A percentile compares a stretch with the other conserved stretches of the same genome.
Conservation (phyloP, 2,329 filamentous ascomycete species). For the Xylaria sp. region DNA sequence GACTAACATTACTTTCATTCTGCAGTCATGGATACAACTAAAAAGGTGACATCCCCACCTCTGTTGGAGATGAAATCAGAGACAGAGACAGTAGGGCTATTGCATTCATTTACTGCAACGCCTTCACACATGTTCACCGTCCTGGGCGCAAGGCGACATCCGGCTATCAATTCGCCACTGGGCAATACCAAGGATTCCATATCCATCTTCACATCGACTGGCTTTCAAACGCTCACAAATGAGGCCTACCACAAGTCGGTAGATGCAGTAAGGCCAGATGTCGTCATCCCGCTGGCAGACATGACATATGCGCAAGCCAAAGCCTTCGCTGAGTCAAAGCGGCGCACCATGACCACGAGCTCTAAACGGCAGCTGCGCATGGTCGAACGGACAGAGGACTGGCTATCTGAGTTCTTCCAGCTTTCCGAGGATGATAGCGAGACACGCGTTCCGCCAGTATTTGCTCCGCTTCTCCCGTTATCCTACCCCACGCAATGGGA, state of each 20-base stretch:
- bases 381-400: constrained; percentile 85
- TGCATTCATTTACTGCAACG: constrained; percentile 82
- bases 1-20: constrained; percentile 12
- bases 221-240: constrained; percentile 77
- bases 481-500: constrained; percentile 79
- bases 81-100: constrained; percentile 57
- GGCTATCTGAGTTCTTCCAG: constrained; percentile 76
- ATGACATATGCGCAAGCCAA: constrained; percentile 63
- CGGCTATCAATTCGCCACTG: constrained; percentile 76
- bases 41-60: constrained; percentile 58
- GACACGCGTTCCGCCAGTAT: constrained; percentile 57
- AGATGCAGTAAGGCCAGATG: constrained; percentile 77
- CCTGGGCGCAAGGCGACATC: constrained; percentile 80
- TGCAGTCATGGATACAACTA: constrained; percentile 64
- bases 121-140: constrained; percentile 74
- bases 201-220: constrained; percentile 85
- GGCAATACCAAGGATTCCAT: constrained; percentile 78
- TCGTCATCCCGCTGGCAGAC: constrained; percentile 83
- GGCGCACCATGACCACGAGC: constrained; percentile 57
- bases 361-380: constrained; percentile 83
- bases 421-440: constrained; percentile 49
- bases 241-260: constrained; percentile 75
- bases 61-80: constrained; percentile 57
- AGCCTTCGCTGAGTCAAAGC: constrained; percentile 68
- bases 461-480: constrained; percentile 79